Evolutionary conservation across 306 rosid species (phyloP).

Genomic region (Glycine latifolia): DNA sequence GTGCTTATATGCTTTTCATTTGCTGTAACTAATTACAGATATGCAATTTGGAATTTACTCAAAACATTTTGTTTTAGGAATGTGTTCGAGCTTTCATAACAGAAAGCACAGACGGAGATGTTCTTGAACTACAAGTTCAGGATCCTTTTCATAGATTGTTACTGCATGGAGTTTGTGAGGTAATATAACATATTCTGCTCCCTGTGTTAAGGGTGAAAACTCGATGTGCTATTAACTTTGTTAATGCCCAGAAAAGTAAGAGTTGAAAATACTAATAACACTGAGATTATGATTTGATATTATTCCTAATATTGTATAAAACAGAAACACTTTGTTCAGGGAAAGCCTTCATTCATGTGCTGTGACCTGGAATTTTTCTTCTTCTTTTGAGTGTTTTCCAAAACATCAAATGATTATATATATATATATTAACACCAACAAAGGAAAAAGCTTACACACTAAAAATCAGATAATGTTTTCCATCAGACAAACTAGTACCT

Average conservation of each 20-base stretch:
- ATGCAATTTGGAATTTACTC: neutral
- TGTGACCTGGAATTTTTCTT: neutral
- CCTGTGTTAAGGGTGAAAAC: constrained; percentile 19
- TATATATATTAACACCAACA: neutral
- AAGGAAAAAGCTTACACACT: neutral
- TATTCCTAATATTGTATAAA: too few species aligned
- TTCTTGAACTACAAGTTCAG: constrained; percentile 65
- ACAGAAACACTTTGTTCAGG: neutral
- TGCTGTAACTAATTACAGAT: constrained; percentile 13
- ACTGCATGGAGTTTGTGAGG: constrained; percentile 98
- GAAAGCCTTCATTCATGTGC: neutral
- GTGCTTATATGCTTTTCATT: constrained; percentile 24
- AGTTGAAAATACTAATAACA: neutral
- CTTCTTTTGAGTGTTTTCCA: too few species aligned
- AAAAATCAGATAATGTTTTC: neutral
- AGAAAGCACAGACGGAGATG: constrained; percentile 56
- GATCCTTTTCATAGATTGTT: constrained; percentile 88
- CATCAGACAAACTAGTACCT: neutral
- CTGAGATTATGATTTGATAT: neutral
- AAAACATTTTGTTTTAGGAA: constrained; percentile 53
- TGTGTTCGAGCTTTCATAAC: constrained; percentile 66
- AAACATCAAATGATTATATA: neutral
- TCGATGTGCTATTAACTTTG: constrained; percentile 9
- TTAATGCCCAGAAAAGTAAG: constrained; percentile 8
- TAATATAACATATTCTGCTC: constrained; percentile 45